A percentile compares a stretch with the other conserved stretches of the same genome.
Conservation (phyloP, 306 rosid species). For the Mucuna pruriens region DNA sequence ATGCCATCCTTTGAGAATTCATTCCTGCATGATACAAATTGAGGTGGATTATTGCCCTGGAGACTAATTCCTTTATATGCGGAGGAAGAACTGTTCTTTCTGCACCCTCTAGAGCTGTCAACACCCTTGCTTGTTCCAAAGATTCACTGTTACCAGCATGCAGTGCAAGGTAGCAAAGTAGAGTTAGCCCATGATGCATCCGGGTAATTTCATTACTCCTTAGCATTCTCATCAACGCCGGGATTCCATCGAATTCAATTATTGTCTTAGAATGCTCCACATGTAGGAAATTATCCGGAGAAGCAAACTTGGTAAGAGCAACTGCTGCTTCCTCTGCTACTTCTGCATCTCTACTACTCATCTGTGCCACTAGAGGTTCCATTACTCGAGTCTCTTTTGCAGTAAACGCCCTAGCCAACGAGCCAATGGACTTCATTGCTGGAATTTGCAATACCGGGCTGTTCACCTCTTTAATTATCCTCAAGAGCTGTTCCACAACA, state of each 20-base stretch:
- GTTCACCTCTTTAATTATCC: slow-evolving; percentile 64
- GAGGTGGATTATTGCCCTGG: slow-evolving; percentile 67
- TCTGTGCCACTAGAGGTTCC: slow-evolving; percentile 61
- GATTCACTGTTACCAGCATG: slow-evolving; percentile 70
- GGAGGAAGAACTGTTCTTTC: slow-evolving; percentile 56
- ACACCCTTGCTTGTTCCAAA: slow-evolving; percentile 70
- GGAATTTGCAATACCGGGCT: slow-evolving; percentile 58
- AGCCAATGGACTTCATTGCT: slow-evolving; percentile 72
- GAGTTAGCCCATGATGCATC: slow-evolving; percentile 60
- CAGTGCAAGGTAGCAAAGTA: slow-evolving; percentile 82
- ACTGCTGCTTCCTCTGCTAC: slow-evolving; percentile 73
- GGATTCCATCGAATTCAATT: slow-evolving; percentile 67
- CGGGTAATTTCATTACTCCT: slow-evolving; percentile 58
- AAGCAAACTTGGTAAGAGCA: slow-evolving; percentile 73
- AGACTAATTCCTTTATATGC: slow-evolving; percentile 64
- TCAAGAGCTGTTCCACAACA: slow-evolving; percentile 76
- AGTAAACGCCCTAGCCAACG: slow-evolving; percentile 87
- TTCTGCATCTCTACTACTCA: slow-evolving; percentile 50
- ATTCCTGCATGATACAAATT: slow-evolving; percentile 76
- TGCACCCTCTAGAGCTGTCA: slow-evolving; percentile 72
- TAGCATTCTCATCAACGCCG: slow-evolving; percentile 60
- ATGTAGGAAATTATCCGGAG: slow-evolving; percentile 62
- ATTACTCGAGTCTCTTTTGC: slow-evolving; percentile 81
- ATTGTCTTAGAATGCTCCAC: slow-evolving; percentile 75
- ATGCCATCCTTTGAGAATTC: slow-evolving; percentile 64